Base-by-base conservation (phyloP, 208 protist genomes). In the Trypanosoma lewisi region DNA sequence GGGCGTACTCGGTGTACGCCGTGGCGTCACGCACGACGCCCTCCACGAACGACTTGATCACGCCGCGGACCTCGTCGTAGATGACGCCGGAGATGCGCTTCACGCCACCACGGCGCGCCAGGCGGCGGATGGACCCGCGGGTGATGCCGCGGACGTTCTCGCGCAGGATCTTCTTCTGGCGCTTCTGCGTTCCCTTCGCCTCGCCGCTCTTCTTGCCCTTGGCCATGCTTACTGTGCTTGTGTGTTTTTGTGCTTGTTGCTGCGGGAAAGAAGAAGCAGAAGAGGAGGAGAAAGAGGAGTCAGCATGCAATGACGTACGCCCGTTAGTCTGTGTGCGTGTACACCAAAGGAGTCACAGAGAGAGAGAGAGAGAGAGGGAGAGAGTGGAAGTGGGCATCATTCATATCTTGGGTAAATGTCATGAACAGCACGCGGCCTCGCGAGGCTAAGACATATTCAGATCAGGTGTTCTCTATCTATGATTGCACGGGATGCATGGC, bases 21-120 rank as follows among this genome's bases (percentile, higher is more conserved):
- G 42, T 47, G 42, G 42, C 42, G 42, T 37, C 82, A 34, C 82
- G 75, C 52, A 93, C 58, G 49, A 93, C 78, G 30, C 67, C 60
- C 50, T 90, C 82, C 31, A 93, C 65, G 63, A 91, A 93, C 19
- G 37, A 64, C 70, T 93, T 95, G 44, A 96, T 77, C 53, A 67
- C 70, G 74, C 41, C 87, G 27, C 60, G 44, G n/a, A 73, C 67
- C 67, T 69, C 67, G 60, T 73, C 67, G 67, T 73, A 73, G 59
- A 73, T 67, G 51, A 63, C 60, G 34, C 48, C 41, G 25, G 74
- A 82, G 78, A 97, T 96, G 71, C 93, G 85, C 75, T 95, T 95
- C 67, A 96, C 89, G 71, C 93, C 93, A 66, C 93, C 93, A 76
- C 93, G 80, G 76, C 93, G 84, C 50, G 93, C 93, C 47, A 97